These are phyloP conservation scores for Chalciporus sp. DNA, from an alignment of 1,284 basidiomycete genomes.

Conservation along the genomic window DNA sequence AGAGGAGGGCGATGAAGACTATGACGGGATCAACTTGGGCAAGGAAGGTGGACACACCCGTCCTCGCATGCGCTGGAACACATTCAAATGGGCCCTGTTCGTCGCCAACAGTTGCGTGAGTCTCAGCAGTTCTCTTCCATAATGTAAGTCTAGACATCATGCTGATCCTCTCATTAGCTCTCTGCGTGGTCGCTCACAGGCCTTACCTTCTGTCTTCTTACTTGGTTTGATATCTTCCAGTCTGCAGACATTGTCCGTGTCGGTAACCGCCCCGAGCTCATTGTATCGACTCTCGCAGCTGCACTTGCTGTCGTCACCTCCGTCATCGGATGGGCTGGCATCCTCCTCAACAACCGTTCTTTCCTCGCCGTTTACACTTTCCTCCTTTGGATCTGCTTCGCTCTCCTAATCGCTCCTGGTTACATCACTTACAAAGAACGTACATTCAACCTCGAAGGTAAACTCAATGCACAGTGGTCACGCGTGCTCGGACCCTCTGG, in stretches of 20 bases:
- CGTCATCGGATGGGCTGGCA: conserved; percentile 50
- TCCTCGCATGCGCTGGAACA: conserved; percentile 61
- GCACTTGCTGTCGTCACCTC: conserved; percentile 43
- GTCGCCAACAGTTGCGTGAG: conserved; percentile 33
- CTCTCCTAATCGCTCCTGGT: conserved; percentile 49
- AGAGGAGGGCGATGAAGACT: conserved; percentile 57
- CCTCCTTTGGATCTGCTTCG: conserved; percentile 50
- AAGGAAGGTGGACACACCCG: conserved; percentile 35
- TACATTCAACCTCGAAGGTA: conserved; percentile 54
- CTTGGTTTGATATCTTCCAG: conserved; percentile 52
- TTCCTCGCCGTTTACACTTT: conserved; percentile 52
- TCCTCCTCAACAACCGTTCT: conserved; percentile 53
- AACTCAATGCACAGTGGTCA: conserved; percentile 53
- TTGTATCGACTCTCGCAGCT: conserved; percentile 47
- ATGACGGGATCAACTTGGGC: conserved; percentile 47
- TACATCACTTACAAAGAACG: conserved; percentile 52
- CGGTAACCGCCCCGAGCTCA: conserved; percentile 46
- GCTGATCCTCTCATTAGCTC: conserved; percentile 32
- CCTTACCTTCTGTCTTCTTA: conserved; percentile 45
- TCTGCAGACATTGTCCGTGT: conserved; percentile 48
- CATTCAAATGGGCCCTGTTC: conserved; percentile 71
- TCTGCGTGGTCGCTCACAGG: conserved; percentile 42
- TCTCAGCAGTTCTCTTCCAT: neutral
- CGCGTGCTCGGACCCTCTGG: conserved; percentile 42
- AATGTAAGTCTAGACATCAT: neutral